Evolutionary conservation across 495 filamentous ascomycete species (phyloP).

Genomic region (Parathielavia hyrcaniae): DNA sequence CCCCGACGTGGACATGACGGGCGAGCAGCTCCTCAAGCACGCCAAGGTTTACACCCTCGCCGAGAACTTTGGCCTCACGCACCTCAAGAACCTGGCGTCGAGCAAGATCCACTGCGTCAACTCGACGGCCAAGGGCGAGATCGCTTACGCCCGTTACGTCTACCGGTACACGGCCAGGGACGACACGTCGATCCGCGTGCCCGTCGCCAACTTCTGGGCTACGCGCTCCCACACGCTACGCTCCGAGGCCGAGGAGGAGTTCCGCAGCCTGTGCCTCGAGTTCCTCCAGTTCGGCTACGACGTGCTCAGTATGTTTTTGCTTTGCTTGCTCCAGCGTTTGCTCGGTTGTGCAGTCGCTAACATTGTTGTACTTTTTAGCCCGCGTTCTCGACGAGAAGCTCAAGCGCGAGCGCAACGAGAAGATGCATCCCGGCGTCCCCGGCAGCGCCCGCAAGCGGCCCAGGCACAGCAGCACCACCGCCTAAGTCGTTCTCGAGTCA

Average conservation of each 20-base stretch:
- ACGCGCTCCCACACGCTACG: conserved; percentile 70
- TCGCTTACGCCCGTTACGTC: conserved; percentile 83
- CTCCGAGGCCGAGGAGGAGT: conserved; percentile 75
- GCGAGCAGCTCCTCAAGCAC: conserved; percentile 74
- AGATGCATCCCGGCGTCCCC: conserved; percentile 41
- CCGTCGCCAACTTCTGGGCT: conserved; percentile 89
- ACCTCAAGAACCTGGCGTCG: conserved; percentile 71
- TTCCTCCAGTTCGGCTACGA: conserved; percentile 89
- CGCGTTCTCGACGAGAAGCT: conserved; percentile 55
- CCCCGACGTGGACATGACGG: conserved; percentile 60
- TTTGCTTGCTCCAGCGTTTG: neutral
- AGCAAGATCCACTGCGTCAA: conserved; percentile 86
- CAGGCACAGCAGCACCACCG: conserved; percentile 39
- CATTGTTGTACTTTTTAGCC: conserved; percentile 30
- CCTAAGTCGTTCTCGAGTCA: neutral
- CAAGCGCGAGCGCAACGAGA: conserved; percentile 50
- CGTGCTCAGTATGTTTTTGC: conserved; percentile 55
- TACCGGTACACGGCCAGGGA: conserved; percentile 66
- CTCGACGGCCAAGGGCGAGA: conserved; percentile 77
- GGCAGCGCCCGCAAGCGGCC: conserved; percentile 47
- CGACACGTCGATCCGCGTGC: conserved; percentile 68
- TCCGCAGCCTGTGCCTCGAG: conserved; percentile 74
- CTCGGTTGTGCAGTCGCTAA: neutral
- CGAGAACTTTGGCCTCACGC: conserved; percentile 65
- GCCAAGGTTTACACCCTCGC: conserved; percentile 85